Base-by-base conservation (phyloP, 2,329 filamentous ascomycete genomes). In the Colletotrichum australisinense region DNA sequence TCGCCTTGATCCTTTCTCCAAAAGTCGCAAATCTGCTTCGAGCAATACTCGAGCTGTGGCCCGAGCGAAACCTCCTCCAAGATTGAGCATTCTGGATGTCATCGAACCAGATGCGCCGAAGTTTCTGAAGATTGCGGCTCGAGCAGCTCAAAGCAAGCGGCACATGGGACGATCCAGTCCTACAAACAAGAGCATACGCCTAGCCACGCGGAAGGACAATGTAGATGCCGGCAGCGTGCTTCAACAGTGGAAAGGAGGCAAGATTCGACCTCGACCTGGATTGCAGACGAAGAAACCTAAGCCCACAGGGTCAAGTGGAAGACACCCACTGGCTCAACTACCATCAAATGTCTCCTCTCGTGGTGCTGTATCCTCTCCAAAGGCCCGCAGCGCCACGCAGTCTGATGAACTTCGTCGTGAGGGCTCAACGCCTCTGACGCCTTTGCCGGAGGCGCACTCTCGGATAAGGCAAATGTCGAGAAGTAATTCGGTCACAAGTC, bases 81-180 rank as follows among this genome's bases (percentile, higher is more conserved):
- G 79, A 24, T 83, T 93, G 24, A 88, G 91, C 75, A 91, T 93
- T 68, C 78, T 92, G n/a, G 91, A 93, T 79, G 86, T 91, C 26
- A 83, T 88, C 57, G 86, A 88, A 74, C 78, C 83, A 2, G 77
- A 84, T 70, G 88, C 89, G 0, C 91, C 91, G 1, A 81, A 79
- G 2, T 93, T 93, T 74, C 81, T 93, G 42, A 90, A 86, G 72
- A 86, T 93, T 77, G 91, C 91, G 63, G 90, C 89, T 56, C 89
- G 91, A 19, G 85, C 88, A 65, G 90, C 86, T 4, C 87, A 82
- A 67, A 84, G 80, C 64, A 86, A 84, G 42, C 77, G 75, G 30
- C 84, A 85, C 14, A 83, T 87, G 74, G 91, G 91, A 19, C 88
- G 88, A 77, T 84, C 87, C 7, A 91, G 86, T 67, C 90, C 89